Evolutionary conservation across 2,329 filamentous ascomycete genomes (phyloP).

Genomic region (Hymenoscyphus fructigenus): DNA sequence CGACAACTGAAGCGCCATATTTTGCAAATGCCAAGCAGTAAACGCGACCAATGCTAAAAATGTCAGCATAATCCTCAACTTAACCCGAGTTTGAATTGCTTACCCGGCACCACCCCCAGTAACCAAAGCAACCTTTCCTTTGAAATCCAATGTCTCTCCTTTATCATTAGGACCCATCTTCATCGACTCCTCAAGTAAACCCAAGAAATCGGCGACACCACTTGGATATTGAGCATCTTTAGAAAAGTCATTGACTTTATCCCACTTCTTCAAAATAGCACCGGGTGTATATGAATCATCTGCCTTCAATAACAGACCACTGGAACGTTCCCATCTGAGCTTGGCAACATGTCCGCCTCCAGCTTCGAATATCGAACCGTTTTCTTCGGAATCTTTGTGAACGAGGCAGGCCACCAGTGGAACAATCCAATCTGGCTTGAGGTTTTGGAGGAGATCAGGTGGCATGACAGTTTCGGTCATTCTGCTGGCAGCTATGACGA

Average conservation of each 20-base stretch:
- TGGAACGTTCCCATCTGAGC: slow-evolving; percentile 90
- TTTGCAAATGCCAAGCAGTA: slow-evolving; percentile 89
- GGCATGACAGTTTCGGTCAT: slow-evolving; percentile 97
- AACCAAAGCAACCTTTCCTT: slow-evolving; percentile 79
- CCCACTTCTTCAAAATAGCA: slow-evolving; percentile 87
- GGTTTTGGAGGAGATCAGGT: slow-evolving; percentile 76
- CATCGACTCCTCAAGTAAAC: slow-evolving; percentile 78
- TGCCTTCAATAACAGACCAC: slow-evolving; percentile 83
- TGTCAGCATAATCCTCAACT: neutral
- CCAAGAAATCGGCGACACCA: slow-evolving; percentile 85
- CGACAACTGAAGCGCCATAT: slow-evolving; percentile 79
- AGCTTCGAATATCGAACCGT: slow-evolving; percentile 87
- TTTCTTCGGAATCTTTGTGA: slow-evolving; percentile 81
- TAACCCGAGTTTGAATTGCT: slow-evolving; percentile 30
- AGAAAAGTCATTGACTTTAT: slow-evolving; percentile 86
- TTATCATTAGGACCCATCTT: slow-evolving; percentile 71
- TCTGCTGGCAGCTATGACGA: slow-evolving; percentile 74
- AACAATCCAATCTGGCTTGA: slow-evolving; percentile 90
- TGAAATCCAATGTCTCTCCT: slow-evolving; percentile 76
- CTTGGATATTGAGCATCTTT: slow-evolving; percentile 78
- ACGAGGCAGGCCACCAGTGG: slow-evolving; percentile 86
- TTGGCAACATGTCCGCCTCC: slow-evolving; percentile 92
- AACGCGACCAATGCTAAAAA: slow-evolving; percentile 73
- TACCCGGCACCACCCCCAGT: slow-evolving; percentile 83
- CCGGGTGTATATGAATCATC: slow-evolving; percentile 86